phyloP scores from a whole-genome alignment of 2,329 filamentous ascomycete genomes.

The Fusarium albosuccineum region DNA sequence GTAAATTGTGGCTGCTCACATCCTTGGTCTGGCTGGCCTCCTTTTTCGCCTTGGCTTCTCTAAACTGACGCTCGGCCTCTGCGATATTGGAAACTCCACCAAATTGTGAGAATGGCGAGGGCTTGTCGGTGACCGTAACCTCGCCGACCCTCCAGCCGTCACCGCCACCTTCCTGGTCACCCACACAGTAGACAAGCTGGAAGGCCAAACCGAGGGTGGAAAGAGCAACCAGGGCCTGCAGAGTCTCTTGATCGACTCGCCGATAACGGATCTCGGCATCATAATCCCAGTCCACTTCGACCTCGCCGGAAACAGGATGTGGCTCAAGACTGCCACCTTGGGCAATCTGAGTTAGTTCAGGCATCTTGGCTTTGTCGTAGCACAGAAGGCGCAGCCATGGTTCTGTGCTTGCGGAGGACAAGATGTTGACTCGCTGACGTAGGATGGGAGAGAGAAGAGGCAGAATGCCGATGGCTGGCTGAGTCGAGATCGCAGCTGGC shows the following conservation, averaged over 20 bases:
- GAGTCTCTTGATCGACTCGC: constrained; percentile 80
- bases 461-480: constrained; percentile 68
- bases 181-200: constrained; percentile 76
- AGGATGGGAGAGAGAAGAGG: constrained; percentile 75
- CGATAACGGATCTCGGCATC: constrained; percentile 74
- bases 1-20: constrained; percentile 23
- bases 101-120: constrained; percentile 67
- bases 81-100: constrained; percentile 64
- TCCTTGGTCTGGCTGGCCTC: constrained; percentile 28
- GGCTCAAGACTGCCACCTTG: constrained; percentile 76
- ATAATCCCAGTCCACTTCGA: constrained; percentile 78
- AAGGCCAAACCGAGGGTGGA: constrained; percentile 73
- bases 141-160: constrained; percentile 81
- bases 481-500: constrained; percentile 68
- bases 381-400: constrained; percentile 81
- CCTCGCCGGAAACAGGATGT: constrained; percentile 84
- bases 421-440: constrained; percentile 74
- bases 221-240: constrained; percentile 75
- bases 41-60: constrained; percentile 49
- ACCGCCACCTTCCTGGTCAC: constrained; percentile 70
- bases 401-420: constrained; percentile 70
- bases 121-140: constrained; percentile 70
- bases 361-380: constrained; percentile 71
- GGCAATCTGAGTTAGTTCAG: constrained; percentile 71
- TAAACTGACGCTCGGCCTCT: constrained; percentile 72